Evolutionary conservation across 352 stramenopile genomes (phyloP).

Genomic region (Pythium aristosporum): DNA sequence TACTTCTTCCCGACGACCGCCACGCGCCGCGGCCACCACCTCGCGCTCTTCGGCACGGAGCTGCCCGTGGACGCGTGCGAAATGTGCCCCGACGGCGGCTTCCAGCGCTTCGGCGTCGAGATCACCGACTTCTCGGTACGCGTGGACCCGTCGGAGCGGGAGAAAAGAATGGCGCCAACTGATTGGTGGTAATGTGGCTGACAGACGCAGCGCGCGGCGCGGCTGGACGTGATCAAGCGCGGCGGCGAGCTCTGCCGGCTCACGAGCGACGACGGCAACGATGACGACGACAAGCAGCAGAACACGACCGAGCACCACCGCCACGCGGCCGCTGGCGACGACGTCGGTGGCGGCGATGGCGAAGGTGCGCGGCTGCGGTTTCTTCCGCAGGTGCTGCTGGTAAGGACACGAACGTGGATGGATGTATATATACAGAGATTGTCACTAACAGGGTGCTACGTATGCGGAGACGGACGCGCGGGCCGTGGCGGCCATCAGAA

Average conservation of each 20-base stretch:
- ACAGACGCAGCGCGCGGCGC: conserved; percentile 31
- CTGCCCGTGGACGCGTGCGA: conserved; percentile 58
- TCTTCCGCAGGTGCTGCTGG: conserved; percentile 21
- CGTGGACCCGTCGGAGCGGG: neutral
- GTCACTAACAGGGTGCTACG: neutral
- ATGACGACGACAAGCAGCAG: conserved; percentile 17
- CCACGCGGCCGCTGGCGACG: neutral
- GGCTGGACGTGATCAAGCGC: conserved; percentile 52
- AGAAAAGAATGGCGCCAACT: neutral
- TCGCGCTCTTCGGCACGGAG: conserved; percentile 61
- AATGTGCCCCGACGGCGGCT: conserved; percentile 60
- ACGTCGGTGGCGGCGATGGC: conserved; percentile 1
- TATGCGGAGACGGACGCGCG: conserved; percentile 52
- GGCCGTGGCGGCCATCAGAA: conserved; percentile 50
- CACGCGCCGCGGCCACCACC: conserved; percentile 20
- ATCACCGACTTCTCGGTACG: conserved; percentile 55
- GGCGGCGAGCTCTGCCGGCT: conserved; percentile 60
- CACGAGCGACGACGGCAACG: conserved; percentile 37
- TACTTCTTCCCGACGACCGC: conserved; percentile 44
- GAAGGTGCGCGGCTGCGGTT: conserved; percentile 17
- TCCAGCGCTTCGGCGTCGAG: conserved; percentile 60
- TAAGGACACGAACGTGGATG: neutral
- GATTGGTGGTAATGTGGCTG: conserved; percentile 10
- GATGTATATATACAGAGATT: neutral
- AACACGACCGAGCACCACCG: conserved; percentile 1